Base-by-base conservation (phyloP, 345 rosid genomes). In the Gossypium turneri region DNA sequence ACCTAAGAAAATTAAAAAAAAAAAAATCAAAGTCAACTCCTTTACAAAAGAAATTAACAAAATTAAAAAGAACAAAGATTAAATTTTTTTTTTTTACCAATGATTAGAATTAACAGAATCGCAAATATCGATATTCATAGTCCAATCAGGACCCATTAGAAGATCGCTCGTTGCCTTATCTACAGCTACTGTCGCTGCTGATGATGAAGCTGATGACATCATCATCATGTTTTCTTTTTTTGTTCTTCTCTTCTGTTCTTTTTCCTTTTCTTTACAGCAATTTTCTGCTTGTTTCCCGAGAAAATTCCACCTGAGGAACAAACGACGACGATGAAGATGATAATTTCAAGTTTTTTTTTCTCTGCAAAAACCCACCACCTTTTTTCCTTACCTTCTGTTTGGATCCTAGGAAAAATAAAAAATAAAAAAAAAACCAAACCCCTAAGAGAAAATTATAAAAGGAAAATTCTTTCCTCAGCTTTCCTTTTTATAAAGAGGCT, bases 141-240 rank as follows among this genome's bases (percentile, higher is more conserved):
- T 90, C 98, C 98, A 95, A 83, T 95, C 98, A 70, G 98, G 99
- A 79, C 84, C 88, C 38, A 85, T 81, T 10, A 95, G 82, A 80
- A 95, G 97, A 81, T 93, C 93, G 87, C 97, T 90, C 22, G 97
- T 95, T 19, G 98, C 99, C 82, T 95, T 95, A 57, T 95, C 98
- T 71, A 95, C 97, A 19, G 97, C 92, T 20, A 91, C 96, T 22
- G 89, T 65, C 9, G 98, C 97, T 51, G 97, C 86, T 50, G 90
- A 76, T 22, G 85, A 84, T 57, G 88, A 87, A 20, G 87, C 83
- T 27, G 88, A 67, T 82, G 87, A 82, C 57, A 73, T 77, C 56
- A 73, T 73, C 79, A 72, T 78, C 73, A 53, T 70, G 47, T 75
- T 38, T 19, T 29, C 27, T 67, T 60, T 45, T 29, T 20, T 7